These are phyloP conservation scores for Paramecium sexaurelia DNA, from an alignment of 73 alveolate species.

Conservation along the genomic window DNA sequence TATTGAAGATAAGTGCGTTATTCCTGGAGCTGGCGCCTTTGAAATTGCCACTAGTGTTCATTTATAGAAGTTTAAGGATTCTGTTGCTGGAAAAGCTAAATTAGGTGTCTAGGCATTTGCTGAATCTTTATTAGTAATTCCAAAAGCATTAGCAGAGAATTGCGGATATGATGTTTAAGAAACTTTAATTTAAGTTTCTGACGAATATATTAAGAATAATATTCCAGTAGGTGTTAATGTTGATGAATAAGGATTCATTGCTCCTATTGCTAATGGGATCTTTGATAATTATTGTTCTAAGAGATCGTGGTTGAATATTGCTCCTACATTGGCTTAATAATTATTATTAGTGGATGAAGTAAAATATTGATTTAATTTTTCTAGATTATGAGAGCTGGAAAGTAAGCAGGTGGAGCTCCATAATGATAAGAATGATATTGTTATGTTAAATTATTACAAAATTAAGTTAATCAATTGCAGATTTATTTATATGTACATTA, in stretches of 20 bases:
- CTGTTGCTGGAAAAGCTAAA: slow-evolving; percentile 85
- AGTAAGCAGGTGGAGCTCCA: slow-evolving; percentile 67
- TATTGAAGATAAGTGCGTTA: slow-evolving; percentile 93
- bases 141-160: slow-evolving; percentile 92
- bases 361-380: background rate
- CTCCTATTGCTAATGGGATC: slow-evolving; percentile 67
- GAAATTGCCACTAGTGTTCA: slow-evolving; percentile 96
- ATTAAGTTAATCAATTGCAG: background rate
- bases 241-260: slow-evolving; percentile 58
- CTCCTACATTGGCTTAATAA: slow-evolving; percentile 71
- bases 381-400: slow-evolving; percentile 72
- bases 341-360: slow-evolving; percentile 68
- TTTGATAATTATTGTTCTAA: slow-evolving; percentile 63
- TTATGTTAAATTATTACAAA: background rate
- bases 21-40: slow-evolving; percentile 99
- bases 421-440: slow-evolving; percentile 18
- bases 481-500: slow-evolving; percentile 8
- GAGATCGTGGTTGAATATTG: slow-evolving; percentile 63
- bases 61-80: slow-evolving; percentile 72
- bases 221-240: slow-evolving; percentile 90
- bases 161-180: slow-evolving; percentile 95
- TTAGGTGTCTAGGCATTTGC: slow-evolving; percentile 95
- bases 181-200: slow-evolving; percentile 79
- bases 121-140: slow-evolving; percentile 91
- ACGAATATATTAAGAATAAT: slow-evolving; percentile 77